Conservation (phyloP, 2,329 filamentous ascomycete species). For the Venturia oleaginea region DNA sequence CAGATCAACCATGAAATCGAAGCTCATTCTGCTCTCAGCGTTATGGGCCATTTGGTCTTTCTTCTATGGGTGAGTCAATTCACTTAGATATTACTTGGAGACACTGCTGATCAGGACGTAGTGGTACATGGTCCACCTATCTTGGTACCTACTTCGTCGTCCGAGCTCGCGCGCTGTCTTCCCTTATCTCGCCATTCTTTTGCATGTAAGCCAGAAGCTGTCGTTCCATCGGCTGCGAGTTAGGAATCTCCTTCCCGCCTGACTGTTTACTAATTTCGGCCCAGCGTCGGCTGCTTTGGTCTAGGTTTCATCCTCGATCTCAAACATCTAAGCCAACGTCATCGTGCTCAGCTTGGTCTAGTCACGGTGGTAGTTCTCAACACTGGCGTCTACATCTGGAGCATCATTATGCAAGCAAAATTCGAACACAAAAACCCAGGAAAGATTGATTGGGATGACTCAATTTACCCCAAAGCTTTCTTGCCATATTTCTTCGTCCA, state of each 20-base stretch:
- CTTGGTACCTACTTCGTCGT: constrained; percentile 37
- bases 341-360: constrained; percentile 38
- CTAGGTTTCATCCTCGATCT: constrained; percentile 51
- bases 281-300: constrained; percentile 36
- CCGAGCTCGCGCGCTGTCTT: constrained; percentile 36
- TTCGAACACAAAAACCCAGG: constrained; percentile 34
- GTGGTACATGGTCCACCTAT: constrained; percentile 39
- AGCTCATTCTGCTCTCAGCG: not conserved
- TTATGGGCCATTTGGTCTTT: not conserved
- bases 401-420: constrained; percentile 37
- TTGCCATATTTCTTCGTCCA: constrained; percentile 42
- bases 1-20: constrained; percentile 20
- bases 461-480: constrained; percentile 34
- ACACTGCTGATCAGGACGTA: constrained; percentile 32
- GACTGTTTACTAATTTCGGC: not conserved
- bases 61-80: not conserved
- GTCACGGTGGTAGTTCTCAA: constrained; percentile 38
- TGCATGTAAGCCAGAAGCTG: constrained; percentile 27
- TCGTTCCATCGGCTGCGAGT: not conserved
- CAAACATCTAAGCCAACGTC: constrained; percentile 52
- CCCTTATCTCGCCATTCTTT: constrained; percentile 40
- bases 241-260: not conserved
- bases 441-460: constrained; percentile 39
- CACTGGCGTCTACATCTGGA: constrained; percentile 42
- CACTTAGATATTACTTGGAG: too few relatives aligned